Evolutionary conservation across 2,329 filamentous ascomycete species (phyloP).

Genomic region (Ambrosiella xylebori): DNA sequence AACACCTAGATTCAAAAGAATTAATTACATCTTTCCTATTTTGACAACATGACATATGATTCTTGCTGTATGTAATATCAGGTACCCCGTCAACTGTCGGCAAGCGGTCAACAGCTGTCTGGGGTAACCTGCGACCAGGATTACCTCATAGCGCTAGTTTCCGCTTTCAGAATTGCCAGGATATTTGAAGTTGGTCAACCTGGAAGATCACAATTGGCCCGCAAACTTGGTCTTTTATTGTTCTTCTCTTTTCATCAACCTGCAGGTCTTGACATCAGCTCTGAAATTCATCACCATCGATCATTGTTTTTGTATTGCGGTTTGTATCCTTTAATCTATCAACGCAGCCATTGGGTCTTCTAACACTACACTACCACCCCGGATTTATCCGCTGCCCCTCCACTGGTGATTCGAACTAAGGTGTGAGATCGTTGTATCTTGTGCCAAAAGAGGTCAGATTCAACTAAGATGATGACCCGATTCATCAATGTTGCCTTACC

Average conservation of each 20-base stretch:
- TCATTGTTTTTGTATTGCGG: too few species aligned
- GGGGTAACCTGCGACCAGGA: neutral
- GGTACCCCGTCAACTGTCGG: neutral
- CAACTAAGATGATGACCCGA: constrained; percentile 4
- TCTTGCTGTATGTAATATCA: neutral
- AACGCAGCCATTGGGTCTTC: neutral
- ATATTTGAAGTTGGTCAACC: neutral
- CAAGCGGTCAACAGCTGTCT: neutral
- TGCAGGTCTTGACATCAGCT: neutral
- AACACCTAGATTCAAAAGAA: too few species aligned
- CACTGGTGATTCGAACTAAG: neutral
- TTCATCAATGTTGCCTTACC: constrained; percentile 4
- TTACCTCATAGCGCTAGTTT: neutral
- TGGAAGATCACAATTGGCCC: neutral
- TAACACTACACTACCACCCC: too few species aligned
- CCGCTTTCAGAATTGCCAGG: neutral
- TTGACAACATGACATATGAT: neutral
- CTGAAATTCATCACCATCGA: too few species aligned
- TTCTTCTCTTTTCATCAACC: neutral
- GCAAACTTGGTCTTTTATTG: neutral
- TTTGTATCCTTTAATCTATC: neutral
- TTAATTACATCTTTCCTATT: neutral
- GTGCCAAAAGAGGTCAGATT: neutral
- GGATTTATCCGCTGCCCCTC: too few species aligned
- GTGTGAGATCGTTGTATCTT: neutral